Base-by-base conservation (phyloP, 257 asterid genomes). In the Nicotiana paniculata region DNA sequence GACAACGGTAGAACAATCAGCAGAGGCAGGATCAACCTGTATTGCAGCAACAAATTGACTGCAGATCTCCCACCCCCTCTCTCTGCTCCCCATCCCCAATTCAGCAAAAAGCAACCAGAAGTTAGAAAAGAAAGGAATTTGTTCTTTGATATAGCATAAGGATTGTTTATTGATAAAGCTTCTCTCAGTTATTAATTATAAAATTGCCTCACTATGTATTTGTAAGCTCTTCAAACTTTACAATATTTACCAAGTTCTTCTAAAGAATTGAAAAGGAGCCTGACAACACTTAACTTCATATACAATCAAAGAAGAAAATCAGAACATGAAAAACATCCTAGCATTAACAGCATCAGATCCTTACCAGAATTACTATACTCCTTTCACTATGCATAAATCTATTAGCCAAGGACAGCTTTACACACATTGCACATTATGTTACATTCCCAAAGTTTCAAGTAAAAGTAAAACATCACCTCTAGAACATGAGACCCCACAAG, bases 1-100 rank as follows among this genome's bases (percentile, higher is more conserved):
- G 57, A 70, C 46, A 75, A 75, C 51, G 79, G 79, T 26, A 33
- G 51, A 62, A 46, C 66, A 82, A 51, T 79, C 80, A 57, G 75
- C 75, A 69, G 54, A 66, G 8, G 64, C 24, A 51, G 48, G 80
- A 75, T 75, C 64, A 48, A 30, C 26, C 75, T 32, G 13, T 15
- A 66, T 6, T 66, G 75, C 24, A 66, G 35, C 6, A 66, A 66
- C 15, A 6, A 13, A 66, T 30, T 32, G 75, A 66, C 5, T 32
- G 48, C 43, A 64, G 70, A 64, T 64, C 70, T 64, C 39, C 70
- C 43, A 28, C 43, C 15, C 43, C 43, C 26, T 16, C 74, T 30
- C 74, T 66, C 74, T 66, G 26, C 48, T 64, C 74, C 51, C 24
- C 74, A 32, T 32, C 46, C 46, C 70, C 70, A 28, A 6, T 4